Base-by-base conservation (phyloP, 257 asterid genomes). In the Datura wrightii region DNA sequence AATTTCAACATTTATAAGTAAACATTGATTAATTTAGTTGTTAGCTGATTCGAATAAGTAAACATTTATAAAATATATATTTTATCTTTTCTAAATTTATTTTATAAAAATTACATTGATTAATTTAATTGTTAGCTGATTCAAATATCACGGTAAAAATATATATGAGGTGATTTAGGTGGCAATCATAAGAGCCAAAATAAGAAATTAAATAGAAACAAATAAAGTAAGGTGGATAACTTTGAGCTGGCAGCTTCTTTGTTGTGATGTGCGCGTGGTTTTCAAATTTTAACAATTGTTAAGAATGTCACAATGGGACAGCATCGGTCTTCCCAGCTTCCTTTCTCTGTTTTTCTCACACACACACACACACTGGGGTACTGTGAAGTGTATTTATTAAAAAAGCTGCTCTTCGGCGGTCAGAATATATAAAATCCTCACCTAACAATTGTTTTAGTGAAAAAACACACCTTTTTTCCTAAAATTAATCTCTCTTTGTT, bases 241-340 rank as follows among this genome's bases (percentile, higher is more conserved):
- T 24, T 16, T 48, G 18, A 74, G 34, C 84, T 16, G 86, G 41
- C 14, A 9, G 8, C 1, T 65, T 67, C 79, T 86, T 84, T 83
- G 84, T 58, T 34, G n/a, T 10, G 1, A 74, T 16, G 0, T 41
- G 91, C 83, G 94, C 90, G 92, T 93, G 94, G 89, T 41, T 41
- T 42, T 71, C 56, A 62, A 79, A 31, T 70, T 18, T 55, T 39
- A 8, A 19, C 11, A 14, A 14, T 46, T 34, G 8, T 2, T 81
- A 79, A 86, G 94, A 93, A 92, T 90, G 94, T 91, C 90, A 78
- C 88, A 87, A 85, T 83, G 89, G 88, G 85, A 88, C 83, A 79
- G 63, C 90, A 80, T 80, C 44, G 84, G 84, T 80, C 88, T 82
- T 85, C 88, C 56, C 79, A 50, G 65, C 82, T 56, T 42, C 13